Percentiles rank a stretch among this genome's conserved stretches.
phyloP scores from a whole-genome alignment of 768 basidiomycete species.

The Pulveroboletus frians region DNA sequence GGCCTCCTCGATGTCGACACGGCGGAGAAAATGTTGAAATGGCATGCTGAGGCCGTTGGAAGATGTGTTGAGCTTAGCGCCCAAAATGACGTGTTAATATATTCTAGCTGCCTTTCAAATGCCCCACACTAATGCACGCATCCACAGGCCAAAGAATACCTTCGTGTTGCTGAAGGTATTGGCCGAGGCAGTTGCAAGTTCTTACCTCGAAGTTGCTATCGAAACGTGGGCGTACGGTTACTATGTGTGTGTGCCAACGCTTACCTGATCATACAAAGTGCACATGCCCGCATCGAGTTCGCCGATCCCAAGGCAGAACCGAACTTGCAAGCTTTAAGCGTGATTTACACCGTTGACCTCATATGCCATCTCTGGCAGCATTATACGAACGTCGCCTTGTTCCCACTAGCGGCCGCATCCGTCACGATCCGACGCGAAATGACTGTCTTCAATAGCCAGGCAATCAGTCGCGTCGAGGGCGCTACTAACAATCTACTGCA shows the following conservation, averaged over 20 bases:
- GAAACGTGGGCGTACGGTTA: conserved; percentile 66
- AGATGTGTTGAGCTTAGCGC: conserved; percentile 87
- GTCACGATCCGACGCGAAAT: conserved; percentile 90
- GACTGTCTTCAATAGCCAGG: conserved; percentile 86
- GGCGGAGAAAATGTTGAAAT: conserved; percentile 89
- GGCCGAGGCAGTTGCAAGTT: conserved; percentile 77
- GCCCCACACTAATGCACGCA: conserved; percentile 5
- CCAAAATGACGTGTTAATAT: conserved; percentile 74
- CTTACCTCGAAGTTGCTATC: conserved; percentile 86
- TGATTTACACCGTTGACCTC: conserved; percentile 72
- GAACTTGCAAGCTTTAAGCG: conserved; percentile 57
- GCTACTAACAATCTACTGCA: conserved; percentile 77
- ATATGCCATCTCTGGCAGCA: conserved; percentile 97
- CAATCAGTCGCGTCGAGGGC: conserved; percentile 78
- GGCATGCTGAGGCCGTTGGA: conserved; percentile 97
- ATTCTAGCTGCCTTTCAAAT: neutral
- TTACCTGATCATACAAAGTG: conserved; percentile 40
- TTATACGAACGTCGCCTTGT: conserved; percentile 84
- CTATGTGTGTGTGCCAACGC: neutral
- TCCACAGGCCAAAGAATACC: conserved; percentile 78
- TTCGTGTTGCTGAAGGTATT: conserved; percentile 78
- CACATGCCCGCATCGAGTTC: conserved; percentile 63
- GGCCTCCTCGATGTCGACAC: conserved; percentile 69
- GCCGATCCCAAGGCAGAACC: conserved; percentile 79
- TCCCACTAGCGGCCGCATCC: conserved; percentile 80